These are phyloP conservation scores for Suillus subluteus DNA, from an alignment of 768 basidiomycete species.

Conservation along the genomic window DNA sequence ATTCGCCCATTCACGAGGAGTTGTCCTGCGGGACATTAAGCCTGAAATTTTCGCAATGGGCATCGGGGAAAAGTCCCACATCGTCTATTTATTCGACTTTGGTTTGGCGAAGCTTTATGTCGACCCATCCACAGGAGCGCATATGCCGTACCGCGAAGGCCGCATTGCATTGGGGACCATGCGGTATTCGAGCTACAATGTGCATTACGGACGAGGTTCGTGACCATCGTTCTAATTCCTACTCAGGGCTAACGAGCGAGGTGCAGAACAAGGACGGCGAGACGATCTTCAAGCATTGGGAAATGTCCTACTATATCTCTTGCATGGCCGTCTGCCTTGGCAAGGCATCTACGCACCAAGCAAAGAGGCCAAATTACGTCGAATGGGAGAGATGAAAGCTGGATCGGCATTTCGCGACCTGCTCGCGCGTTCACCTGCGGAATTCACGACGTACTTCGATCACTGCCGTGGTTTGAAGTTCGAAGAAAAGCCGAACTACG, in stretches of 20 bases:
- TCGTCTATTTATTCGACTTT: conserved; percentile 25
- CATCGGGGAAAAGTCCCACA: neutral
- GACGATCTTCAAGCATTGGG: conserved; percentile 30
- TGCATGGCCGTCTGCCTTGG: conserved; percentile 30
- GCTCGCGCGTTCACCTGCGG: neutral
- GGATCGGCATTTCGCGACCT: neutral
- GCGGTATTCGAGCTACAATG: conserved; percentile 18
- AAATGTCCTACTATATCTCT: conserved; percentile 23
- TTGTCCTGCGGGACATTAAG: conserved; percentile 26
- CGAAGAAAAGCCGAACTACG: conserved; percentile 26
- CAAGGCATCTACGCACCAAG: conserved; percentile 17
- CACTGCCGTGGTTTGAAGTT: conserved; percentile 22
- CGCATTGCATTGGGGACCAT: conserved; percentile 14
- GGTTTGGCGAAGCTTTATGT: conserved; percentile 19
- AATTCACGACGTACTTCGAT: conserved; percentile 19
- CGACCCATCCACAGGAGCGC: conserved; percentile 16
- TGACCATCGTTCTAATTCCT: neutral
- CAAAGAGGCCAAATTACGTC: conserved; percentile 6
- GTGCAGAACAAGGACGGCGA: conserved; percentile 22
- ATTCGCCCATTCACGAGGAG: conserved; percentile 20
- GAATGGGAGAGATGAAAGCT: conserved; percentile 21
- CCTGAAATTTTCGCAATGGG: conserved; percentile 20
- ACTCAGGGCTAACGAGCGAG: neutral
- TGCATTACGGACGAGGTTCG: conserved; percentile 19
- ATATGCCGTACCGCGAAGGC: conserved; percentile 19